phyloP scores from a whole-genome alignment of 176 grass and related monocot genomes.

The Poa annua region DNA sequence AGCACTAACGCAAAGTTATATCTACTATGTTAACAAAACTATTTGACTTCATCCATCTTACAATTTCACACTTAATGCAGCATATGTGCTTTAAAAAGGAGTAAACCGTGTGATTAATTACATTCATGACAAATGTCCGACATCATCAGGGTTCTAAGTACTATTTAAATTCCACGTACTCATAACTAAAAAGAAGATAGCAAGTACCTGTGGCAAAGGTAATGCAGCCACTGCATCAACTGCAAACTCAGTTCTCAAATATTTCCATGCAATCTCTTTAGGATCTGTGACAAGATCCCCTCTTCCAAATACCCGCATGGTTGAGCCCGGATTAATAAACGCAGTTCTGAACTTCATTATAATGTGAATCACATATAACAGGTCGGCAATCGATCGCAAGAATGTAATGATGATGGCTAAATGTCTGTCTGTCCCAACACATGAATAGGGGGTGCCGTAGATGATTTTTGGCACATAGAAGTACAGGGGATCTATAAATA shows the following conservation, averaged over 20 bases:
- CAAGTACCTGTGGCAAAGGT: slow-evolving; percentile 91
- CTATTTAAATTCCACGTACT: not conserved
- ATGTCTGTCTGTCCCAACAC: slow-evolving; percentile 58
- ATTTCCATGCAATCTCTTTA: slow-evolving; percentile 80
- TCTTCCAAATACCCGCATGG: slow-evolving; percentile 78
- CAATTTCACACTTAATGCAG: not conserved
- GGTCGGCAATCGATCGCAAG: slow-evolving; percentile 71
- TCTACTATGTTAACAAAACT: not conserved
- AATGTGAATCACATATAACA: slow-evolving; percentile 83
- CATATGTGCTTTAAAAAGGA: not conserved
- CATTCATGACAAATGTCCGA: not conserved
- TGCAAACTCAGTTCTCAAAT: slow-evolving; percentile 79
- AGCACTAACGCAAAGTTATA: slow-evolving; percentile 14
- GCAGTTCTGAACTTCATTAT: slow-evolving; percentile 89
- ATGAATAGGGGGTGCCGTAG: slow-evolving; percentile 35
- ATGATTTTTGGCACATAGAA: slow-evolving; percentile 80
- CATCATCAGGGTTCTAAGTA: slow-evolving; percentile 13
- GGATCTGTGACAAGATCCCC: slow-evolving; percentile 84
- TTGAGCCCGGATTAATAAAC: slow-evolving; percentile 69
- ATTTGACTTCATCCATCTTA: slow-evolving; percentile 14
- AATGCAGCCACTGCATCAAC: slow-evolving; percentile 81
- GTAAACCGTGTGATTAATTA: not conserved
- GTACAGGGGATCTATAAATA: slow-evolving; percentile 94
- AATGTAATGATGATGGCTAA: slow-evolving; percentile 69
- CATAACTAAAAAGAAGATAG: slow-evolving; percentile 6